A percentile compares a stretch with the other conserved stretches of the same genome.
phyloP scores from a whole-genome alignment of 192 early-diverging fungal genomes.

The Coemansia sp. region DNA sequence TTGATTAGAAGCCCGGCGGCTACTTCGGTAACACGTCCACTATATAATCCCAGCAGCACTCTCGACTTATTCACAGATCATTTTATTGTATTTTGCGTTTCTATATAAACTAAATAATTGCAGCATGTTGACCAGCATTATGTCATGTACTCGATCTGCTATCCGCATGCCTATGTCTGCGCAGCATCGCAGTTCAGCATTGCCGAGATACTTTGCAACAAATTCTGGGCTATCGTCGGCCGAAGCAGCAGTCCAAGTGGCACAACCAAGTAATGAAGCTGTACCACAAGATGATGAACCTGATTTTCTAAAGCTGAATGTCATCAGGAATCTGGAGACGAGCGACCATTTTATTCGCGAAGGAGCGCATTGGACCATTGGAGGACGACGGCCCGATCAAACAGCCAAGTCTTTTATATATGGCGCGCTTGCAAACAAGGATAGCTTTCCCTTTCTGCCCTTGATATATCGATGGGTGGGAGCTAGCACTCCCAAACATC shows the following conservation, averaged over 20 bases:
- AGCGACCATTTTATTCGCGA: conserved; percentile 17
- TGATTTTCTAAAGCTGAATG: conserved; percentile 2
- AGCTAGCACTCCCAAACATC: conserved; percentile 14
- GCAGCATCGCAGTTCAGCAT: neutral
- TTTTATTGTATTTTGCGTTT: no score
- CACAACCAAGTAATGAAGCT: neutral
- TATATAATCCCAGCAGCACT: no score
- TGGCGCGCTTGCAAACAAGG: conserved; percentile 18
- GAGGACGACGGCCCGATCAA: conserved; percentile 14
- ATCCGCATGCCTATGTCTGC: no score
- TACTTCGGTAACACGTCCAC: no score
- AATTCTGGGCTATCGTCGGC: neutral
- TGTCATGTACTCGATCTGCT: no score
- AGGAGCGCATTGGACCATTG: conserved; percentile 36
- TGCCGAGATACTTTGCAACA: neutral
- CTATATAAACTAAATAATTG: no score
- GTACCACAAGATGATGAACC: conserved; percentile 2
- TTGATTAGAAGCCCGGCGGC: no score
- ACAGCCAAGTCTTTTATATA: conserved; percentile 27
- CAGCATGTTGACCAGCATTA: no score
- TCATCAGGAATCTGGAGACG: conserved; percentile 11
- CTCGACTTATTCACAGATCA: no score
- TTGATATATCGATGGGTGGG: conserved; percentile 30
- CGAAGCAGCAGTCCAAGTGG: neutral
- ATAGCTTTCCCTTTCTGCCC: conserved; percentile 19